Base-by-base conservation (phyloP, 202 grass and related monocot genomes). In the Tripidium arundinaceum region DNA sequence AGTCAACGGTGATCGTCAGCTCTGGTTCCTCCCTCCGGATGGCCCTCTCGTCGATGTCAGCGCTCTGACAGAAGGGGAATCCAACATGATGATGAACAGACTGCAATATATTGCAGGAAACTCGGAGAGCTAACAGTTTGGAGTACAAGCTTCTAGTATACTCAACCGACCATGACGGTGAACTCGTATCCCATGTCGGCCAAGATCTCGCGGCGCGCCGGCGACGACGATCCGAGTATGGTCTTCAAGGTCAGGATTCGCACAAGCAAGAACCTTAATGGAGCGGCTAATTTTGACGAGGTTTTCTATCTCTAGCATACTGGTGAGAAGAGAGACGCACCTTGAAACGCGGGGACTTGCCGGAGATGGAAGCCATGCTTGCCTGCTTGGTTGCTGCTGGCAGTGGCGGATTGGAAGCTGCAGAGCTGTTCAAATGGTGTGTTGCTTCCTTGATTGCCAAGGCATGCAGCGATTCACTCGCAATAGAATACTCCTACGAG, bases 221-320 rank as follows among this genome's bases (percentile, higher is more conserved):
- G 88, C 22, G 91, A 94, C 46, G 86, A 91, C 34, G 91, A 91
- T 8, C 88, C 91, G 11, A 94, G 77, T 52, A 94, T 89, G 59
- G 91, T 15, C 91, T 94, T 81, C 50, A 62, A 38, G 10, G n/a
- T 2, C 4, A 60, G 57, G 57, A 4, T 0, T 13, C 1, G 11
- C 57, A 6, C 24, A 0, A 60, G 0, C 57, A 60, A 27, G 57
- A 27, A 60, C 0, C 4, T 60, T 26, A 60, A 27, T 14, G 57
- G 24, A 13, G 24, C 4, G 10, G 24, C 57, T 59, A 12, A 59
- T 26, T 59, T 26, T 2, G 11, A 27, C 24, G 24, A 60, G 24
- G 57, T 26, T 25, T 26, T 6, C 8, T 22, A 10, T 4, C 5
- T 60, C 10, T 60, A 60, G 57, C 11, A 13, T 1, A 26, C 57